These are phyloP conservation scores for Paramarasmius palmivorus DNA, from an alignment of 1,284 basidiomycete genomes.

Conservation along the genomic window DNA sequence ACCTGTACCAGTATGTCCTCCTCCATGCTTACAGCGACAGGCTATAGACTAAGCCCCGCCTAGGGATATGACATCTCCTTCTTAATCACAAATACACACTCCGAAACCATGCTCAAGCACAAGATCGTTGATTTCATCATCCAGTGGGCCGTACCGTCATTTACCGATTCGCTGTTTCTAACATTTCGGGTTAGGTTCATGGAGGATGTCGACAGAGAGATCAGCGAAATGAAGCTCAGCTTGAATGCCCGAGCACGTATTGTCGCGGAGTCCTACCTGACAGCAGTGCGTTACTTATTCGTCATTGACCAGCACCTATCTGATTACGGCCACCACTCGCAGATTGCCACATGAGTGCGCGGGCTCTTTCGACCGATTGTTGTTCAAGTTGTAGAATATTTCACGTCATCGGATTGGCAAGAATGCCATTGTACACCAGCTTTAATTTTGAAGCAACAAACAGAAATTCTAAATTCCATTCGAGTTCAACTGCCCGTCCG, in stretches of 20 bases:
- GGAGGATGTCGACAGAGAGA: conserved; percentile 96
- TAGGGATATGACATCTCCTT: conserved; percentile 99
- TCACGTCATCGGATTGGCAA: background rate
- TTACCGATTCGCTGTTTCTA: background rate
- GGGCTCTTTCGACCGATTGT: background rate
- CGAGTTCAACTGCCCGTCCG: too few species aligned
- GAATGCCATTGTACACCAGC: conserved; percentile 2
- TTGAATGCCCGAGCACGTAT: conserved; percentile 96
- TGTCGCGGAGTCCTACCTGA: conserved; percentile 90
- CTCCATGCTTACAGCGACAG: background rate
- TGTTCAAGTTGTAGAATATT: background rate
- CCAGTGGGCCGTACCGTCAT: conserved; percentile 56
- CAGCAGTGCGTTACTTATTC: conserved; percentile 54
- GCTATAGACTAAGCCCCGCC: background rate
- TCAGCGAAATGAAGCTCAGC: conserved; percentile 88
- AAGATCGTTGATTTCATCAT: conserved; percentile 99
- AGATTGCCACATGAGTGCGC: conserved; percentile 20
- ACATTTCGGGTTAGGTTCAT: conserved; percentile 69
- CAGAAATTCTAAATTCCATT: background rate
- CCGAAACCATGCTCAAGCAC: conserved; percentile 98
- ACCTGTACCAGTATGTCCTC: conserved; percentile 75
- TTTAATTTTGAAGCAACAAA: background rate
- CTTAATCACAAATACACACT: conserved; percentile 95
- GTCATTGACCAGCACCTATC: background rate
- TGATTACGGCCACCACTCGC: background rate